Evolutionary conservation across 495 filamentous ascomycete genomes (phyloP), one percentile per base, ranked within the genome.

Genomic region (Talaromyces stipitatus): DNA sequence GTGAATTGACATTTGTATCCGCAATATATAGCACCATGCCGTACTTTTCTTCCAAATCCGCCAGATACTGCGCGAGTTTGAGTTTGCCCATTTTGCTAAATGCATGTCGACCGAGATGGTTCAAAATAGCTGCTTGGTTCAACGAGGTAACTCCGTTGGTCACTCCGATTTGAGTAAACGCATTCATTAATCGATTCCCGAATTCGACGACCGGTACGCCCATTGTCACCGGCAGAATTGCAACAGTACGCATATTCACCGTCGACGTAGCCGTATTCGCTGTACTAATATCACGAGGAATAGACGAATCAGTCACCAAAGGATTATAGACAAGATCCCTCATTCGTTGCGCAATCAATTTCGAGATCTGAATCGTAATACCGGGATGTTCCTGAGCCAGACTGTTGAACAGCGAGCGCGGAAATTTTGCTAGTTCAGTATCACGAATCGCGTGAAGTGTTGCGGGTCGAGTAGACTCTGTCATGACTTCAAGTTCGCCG

Each of bases 301-400:
- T 76, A 59, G 68, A 78, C 66, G 78, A 87, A 62, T 86, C 89
- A 27, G 81, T 77, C n/a, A 87, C 61, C 14, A 48, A 5, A 20
- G 87, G 88, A 64, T 87, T 87, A 60, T 97, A 91, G 4, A 96
- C 82, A 60, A 97, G 63, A 26, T 90, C 81, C 56, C 92, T 81
- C 94, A 97, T 98, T 9, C 95, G 83, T 36, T 92, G 89, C 0
- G 94, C 94, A 64, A 98, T 97, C 59, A 98, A 91, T 70, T 97
- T 98, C 3, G 95, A 97, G 11, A 98, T 95, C 70, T 97, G 95
- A 60, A 98, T 97, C 0, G 94, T 97, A 66, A 98, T 97, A 16
- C 91, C 95, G 6, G 95, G 92, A 66, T 98, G 95, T 67, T 97
- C 95, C 63, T 92, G 85, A 0, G 95, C 94, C 5, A 98, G 80